phyloP scores from a whole-genome alignment of 495 filamentous ascomycete species.

The Penicillium macrosclerotiorum region DNA sequence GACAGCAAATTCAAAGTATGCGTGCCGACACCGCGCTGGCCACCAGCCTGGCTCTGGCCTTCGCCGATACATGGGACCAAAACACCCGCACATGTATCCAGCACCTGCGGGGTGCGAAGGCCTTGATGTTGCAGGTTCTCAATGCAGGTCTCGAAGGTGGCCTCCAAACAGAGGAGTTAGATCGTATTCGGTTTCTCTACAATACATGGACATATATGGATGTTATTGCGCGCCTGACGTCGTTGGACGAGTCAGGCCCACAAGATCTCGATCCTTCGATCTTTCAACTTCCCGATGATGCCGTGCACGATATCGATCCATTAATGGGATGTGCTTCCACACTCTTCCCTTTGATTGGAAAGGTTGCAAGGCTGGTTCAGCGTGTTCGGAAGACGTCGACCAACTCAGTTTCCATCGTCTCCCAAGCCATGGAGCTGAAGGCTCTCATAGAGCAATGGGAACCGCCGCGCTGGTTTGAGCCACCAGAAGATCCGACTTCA shows the following conservation, averaged over 20 bases:
- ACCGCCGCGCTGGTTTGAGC: slow-evolving; percentile 55
- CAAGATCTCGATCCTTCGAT: slow-evolving; percentile 50
- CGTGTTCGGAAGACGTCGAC: slow-evolving; percentile 55
- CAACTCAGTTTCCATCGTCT: slow-evolving; percentile 63
- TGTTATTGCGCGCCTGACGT: slow-evolving; percentile 73
- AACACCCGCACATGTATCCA: slow-evolving; percentile 72
- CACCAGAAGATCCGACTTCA: slow-evolving; percentile 65
- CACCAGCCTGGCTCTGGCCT: slow-evolving; percentile 70
- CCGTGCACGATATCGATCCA: slow-evolving; percentile 64
- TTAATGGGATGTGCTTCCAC: slow-evolving; percentile 72
- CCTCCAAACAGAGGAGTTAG: slow-evolving; percentile 41
- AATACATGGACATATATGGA: slow-evolving; percentile 84
- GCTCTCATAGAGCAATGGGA: slow-evolving; percentile 62
- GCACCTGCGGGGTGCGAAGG: slow-evolving; percentile 69
- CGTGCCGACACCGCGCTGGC: slow-evolving; percentile 65
- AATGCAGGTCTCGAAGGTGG: slow-evolving; percentile 33
- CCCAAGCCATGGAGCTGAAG: slow-evolving; percentile 64
- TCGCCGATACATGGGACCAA: slow-evolving; percentile 76
- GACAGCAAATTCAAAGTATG: slow-evolving; percentile 60
- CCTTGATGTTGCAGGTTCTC: slow-evolving; percentile 61
- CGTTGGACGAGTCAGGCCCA: slow-evolving; percentile 57
- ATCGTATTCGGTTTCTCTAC: slow-evolving; percentile 66
- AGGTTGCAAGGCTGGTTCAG: slow-evolving; percentile 66
- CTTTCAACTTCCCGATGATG: slow-evolving; percentile 37
- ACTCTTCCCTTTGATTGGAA: slow-evolving; percentile 71